Evolutionary conservation across 1,284 basidiomycete species (phyloP).

Genomic region (Testicularia cyperi): DNA sequence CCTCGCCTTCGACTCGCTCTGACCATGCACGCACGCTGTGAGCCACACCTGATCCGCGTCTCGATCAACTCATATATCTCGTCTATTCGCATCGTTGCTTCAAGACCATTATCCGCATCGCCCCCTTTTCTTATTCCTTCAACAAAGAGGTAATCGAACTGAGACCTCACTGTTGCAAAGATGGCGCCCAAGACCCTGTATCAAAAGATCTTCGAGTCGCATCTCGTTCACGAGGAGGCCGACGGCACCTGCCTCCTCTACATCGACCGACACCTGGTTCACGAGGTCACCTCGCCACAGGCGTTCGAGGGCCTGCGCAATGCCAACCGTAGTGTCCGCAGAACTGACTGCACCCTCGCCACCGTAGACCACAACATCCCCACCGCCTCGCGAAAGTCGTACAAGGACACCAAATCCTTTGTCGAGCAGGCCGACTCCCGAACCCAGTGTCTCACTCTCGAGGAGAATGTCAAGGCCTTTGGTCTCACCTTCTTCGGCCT

Average conservation of each 20-base stretch:
- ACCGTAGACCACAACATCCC: conserved; percentile 60
- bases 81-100: too few relatives aligned
- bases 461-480: conserved; percentile 58
- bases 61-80: too few relatives aligned
- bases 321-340: conserved; percentile 48
- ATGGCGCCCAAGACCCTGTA: conserved; percentile 51
- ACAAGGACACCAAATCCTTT: conserved; percentile 56
- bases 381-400: conserved; percentile 52
- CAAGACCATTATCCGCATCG: too few relatives aligned
- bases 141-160: too few relatives aligned
- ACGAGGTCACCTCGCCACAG: conserved; percentile 59
- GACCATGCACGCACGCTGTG: too few relatives aligned
- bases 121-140: background rate
- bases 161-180: conserved; percentile 10
- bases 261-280: conserved; percentile 58
- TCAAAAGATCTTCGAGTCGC: conserved; percentile 58
- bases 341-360: conserved; percentile 58
- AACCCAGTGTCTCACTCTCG: conserved; percentile 57
- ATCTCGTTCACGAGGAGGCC: conserved; percentile 51
- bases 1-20: too few relatives aligned
- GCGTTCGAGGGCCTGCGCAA: conserved; percentile 57
- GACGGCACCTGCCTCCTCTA: conserved; percentile 56
- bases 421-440: conserved; percentile 56
- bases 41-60: too few relatives aligned
- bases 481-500: conserved; percentile 59